Percentiles rank a stretch among this genome's conserved stretches.
Conservation (phyloP, 129 eudicot genomes). For the Chrysanthemum lavandulifolium region DNA sequence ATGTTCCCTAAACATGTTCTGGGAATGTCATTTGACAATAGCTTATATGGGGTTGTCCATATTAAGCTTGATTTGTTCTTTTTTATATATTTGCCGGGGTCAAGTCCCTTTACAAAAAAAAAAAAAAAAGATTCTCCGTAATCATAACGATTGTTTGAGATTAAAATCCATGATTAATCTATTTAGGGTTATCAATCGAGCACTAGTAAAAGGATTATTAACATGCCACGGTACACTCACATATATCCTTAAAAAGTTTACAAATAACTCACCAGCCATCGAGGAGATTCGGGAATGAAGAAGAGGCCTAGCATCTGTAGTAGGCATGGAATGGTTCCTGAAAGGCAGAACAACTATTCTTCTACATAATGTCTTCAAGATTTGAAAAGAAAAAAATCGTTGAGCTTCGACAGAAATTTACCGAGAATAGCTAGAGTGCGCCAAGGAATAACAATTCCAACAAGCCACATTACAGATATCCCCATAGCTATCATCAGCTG, state of each 20-base stretch:
- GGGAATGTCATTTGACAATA: too few species aligned
- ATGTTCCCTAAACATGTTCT: too few species aligned
- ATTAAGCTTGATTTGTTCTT: too few species aligned
- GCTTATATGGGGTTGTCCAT: too few species aligned
- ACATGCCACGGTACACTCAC: too few species aligned
- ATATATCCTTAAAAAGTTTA: background rate
- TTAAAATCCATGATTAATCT: too few species aligned
- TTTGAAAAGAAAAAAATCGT: background rate
- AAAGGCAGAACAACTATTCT: conserved; percentile 4
- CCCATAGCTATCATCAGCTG: conserved; percentile 85
- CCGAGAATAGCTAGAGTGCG: conserved; percentile 71
- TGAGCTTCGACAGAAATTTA: conserved; percentile 20
- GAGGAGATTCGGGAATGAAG: conserved; percentile 91
- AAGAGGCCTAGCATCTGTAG: conserved; percentile 71
- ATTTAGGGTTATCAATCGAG: too few species aligned
- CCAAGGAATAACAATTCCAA: conserved; percentile 70
- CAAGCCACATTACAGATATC: conserved; percentile 59
- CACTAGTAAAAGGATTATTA: too few species aligned
- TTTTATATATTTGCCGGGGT: too few species aligned
- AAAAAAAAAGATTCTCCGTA: too few species aligned
- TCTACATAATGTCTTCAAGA: conserved; percentile 15
- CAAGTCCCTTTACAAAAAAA: too few species aligned
- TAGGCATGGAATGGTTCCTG: conserved; percentile 72
- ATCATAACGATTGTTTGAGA: too few species aligned
- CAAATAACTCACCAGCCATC: conserved; percentile 78